Evolutionary conservation across 2,329 filamentous ascomycete genomes (phyloP).

Genomic region (Colletotrichum brevisporum): DNA sequence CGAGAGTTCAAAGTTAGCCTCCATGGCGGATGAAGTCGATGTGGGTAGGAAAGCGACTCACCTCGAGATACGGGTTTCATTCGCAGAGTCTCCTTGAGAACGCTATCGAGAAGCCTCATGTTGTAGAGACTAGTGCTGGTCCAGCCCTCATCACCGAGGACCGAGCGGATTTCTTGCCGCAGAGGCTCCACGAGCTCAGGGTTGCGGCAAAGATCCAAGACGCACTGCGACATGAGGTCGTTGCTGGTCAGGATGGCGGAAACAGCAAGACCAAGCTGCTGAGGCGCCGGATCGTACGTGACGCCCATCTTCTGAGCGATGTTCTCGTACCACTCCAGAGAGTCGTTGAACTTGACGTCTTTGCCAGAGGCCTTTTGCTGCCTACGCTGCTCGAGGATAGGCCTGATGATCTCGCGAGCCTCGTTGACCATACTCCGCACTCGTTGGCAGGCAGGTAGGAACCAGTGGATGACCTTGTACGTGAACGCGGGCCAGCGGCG

Average conservation of each 20-base stretch:
- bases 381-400: constrained; percentile 41
- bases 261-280: constrained; percentile 43
- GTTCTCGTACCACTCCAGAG: constrained; percentile 43
- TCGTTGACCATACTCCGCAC: constrained; percentile 29
- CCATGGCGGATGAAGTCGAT: background rate
- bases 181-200: constrained; percentile 43
- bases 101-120: constrained; percentile 34
- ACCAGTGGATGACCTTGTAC: constrained; percentile 40
- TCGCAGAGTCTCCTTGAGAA: constrained; percentile 37
- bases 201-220: constrained; percentile 43
- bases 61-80: constrained; percentile 30
- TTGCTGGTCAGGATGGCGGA: constrained; percentile 45
- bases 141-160: constrained; percentile 17
- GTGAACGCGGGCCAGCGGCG: constrained; percentile 39
- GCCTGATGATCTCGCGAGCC: constrained; percentile 34
- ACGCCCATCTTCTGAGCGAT: constrained; percentile 20
- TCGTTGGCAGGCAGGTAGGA: constrained; percentile 39
- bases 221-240: constrained; percentile 42
- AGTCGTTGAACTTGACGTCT: constrained; percentile 38
- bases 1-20: background rate
- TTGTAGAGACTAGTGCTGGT: constrained; percentile 21
- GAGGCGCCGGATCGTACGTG: constrained; percentile 9
- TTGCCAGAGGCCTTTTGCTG: constrained; percentile 14
- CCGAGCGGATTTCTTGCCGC: constrained; percentile 41
- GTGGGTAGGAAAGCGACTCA: background rate